Evolutionary conservation across 2,329 filamentous ascomycete species (phyloP).

Genomic region (Penicillium sp.): DNA sequence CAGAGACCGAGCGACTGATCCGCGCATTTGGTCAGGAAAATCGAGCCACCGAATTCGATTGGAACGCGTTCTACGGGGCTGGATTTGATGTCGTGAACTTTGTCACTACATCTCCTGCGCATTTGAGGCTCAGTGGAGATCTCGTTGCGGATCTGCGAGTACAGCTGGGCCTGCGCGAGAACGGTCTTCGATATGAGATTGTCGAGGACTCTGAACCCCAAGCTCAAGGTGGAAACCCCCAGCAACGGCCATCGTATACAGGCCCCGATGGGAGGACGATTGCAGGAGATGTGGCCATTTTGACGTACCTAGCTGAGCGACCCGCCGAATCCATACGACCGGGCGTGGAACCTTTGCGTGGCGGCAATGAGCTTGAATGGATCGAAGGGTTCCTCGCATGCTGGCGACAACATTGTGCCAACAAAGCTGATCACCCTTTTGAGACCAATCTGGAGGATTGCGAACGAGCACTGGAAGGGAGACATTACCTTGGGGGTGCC

Average conservation of each 20-base stretch:
- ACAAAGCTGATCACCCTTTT: conserved; percentile 8
- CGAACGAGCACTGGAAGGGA: conserved; percentile 35
- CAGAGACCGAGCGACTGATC: conserved; percentile 67
- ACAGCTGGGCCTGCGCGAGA: conserved; percentile 42
- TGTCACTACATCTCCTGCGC: conserved; percentile 38
- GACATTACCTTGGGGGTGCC: conserved; percentile 40
- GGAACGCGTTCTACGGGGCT: conserved; percentile 71
- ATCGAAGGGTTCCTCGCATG: conserved; percentile 33
- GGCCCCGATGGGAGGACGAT: conserved; percentile 31
- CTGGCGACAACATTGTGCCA: conserved; percentile 32
- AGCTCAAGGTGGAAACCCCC: not conserved
- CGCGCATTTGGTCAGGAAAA: conserved; percentile 85
- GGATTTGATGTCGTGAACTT: conserved; percentile 77
- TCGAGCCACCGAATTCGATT: conserved; percentile 67
- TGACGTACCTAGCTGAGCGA: conserved; percentile 33
- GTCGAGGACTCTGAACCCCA: conserved; percentile 13
- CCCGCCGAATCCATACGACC: conserved; percentile 25
- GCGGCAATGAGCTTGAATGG: conserved; percentile 30
- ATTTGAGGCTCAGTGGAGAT: conserved; percentile 37
- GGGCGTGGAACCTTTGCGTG: conserved; percentile 31
- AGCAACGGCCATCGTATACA: conserved; percentile 30
- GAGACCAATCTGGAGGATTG: conserved; percentile 30
- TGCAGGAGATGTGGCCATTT: conserved; percentile 36
- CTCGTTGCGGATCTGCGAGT: conserved; percentile 42
- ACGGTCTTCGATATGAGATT: conserved; percentile 38